These are phyloP conservation scores for Lachancea quebecensis DNA, from an alignment of 805 yeast species.

Conservation along the genomic window DNA sequence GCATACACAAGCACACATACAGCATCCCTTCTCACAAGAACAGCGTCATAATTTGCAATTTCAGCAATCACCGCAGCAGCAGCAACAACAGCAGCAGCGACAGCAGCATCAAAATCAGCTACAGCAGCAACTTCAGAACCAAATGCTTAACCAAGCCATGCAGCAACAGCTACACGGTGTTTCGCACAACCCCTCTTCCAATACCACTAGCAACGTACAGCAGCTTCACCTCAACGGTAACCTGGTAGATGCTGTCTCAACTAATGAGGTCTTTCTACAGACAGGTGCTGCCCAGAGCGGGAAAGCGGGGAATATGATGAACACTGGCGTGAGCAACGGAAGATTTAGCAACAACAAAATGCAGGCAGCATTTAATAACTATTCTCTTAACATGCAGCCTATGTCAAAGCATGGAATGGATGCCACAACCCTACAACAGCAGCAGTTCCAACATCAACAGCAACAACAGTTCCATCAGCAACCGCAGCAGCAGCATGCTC, in stretches of 20 bases:
- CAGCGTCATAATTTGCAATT: conserved; percentile 8
- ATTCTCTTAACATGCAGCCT: conserved; percentile 13
- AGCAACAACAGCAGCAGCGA: conserved; percentile 9
- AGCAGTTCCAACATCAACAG: conserved; percentile 13
- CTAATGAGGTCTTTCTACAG: conserved; percentile 80
- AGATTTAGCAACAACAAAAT: conserved; percentile 14
- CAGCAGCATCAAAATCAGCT: conserved; percentile 8
- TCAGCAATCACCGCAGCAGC: conserved; percentile 6
- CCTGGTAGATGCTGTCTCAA: conserved; percentile 80
- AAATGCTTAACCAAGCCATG: conserved; percentile 11
- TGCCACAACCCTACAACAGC: conserved; percentile 6
- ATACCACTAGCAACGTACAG: conserved; percentile 7
- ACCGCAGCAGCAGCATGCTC: conserved; percentile 14
- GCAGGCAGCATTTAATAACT: conserved; percentile 16
- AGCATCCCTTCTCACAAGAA: conserved; percentile 6
- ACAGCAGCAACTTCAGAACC: conserved; percentile 11
- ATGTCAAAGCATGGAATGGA: conserved; percentile 6
- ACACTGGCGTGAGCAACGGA: conserved; percentile 9
- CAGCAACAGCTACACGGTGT: conserved; percentile 10
- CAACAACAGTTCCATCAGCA: conserved; percentile 14
- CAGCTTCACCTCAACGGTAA: conserved; percentile 37
- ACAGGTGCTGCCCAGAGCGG: conserved; percentile 19
- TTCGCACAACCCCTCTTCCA: conserved; percentile 3
- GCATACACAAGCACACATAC: conserved; percentile 2
- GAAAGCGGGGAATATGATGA: conserved; percentile 4